A percentile compares a stretch with the other conserved stretches of the same genome.
Conservation (phyloP, 1,139 yeast genomes). For the Zhuliangozyma parablackwelliae region DNA sequence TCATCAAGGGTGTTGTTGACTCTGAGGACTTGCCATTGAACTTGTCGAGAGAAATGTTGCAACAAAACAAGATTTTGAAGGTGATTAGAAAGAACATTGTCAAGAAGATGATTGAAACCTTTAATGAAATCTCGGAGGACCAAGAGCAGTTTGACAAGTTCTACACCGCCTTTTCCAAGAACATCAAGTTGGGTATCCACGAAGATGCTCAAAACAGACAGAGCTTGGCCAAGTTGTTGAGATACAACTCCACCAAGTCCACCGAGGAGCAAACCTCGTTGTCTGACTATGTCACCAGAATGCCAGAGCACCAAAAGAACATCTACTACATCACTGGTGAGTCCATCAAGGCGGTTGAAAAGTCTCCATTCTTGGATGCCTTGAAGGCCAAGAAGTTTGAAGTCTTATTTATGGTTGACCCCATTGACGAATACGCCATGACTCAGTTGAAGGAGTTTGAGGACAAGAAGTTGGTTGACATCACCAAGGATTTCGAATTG, state of each 20-base stretch:
- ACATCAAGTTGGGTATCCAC: constrained; percentile 97
- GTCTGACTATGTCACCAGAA: constrained; percentile 96
- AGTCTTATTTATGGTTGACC: constrained; percentile 96
- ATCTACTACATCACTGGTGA: constrained; percentile 99
- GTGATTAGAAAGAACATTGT: constrained; percentile 99
- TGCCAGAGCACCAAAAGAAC: constrained; percentile 99
- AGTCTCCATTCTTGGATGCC: constrained; percentile 99
- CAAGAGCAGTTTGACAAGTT: constrained; percentile 97
- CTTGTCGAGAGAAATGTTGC: constrained; percentile 99
- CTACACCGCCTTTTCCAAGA: constrained; percentile 97
- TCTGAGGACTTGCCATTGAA: constrained; percentile 99
- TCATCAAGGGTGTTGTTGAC: constrained; percentile 99
- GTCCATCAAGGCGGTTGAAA: constrained; percentile 94
- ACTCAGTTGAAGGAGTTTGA: constrained; percentile 99
- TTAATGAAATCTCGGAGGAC: constrained; percentile 99
- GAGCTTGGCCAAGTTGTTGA: constrained; percentile 91
- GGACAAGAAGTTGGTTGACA: constrained; percentile 97
- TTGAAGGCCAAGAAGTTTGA: constrained; percentile 98
- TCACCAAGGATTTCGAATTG: constrained; percentile 97
- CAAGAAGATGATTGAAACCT: constrained; percentile 97
- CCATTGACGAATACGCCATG: constrained; percentile 99
- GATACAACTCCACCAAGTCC: constrained; percentile 96
- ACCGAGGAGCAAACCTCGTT: constrained; percentile 90
- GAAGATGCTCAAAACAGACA: constrained; percentile 98
- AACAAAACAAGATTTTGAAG: constrained; percentile 99